Evolutionary conservation across 805 yeast species (phyloP), one percentile per base, ranked within the genome.

Genomic region (Torulaspora maleeae): DNA sequence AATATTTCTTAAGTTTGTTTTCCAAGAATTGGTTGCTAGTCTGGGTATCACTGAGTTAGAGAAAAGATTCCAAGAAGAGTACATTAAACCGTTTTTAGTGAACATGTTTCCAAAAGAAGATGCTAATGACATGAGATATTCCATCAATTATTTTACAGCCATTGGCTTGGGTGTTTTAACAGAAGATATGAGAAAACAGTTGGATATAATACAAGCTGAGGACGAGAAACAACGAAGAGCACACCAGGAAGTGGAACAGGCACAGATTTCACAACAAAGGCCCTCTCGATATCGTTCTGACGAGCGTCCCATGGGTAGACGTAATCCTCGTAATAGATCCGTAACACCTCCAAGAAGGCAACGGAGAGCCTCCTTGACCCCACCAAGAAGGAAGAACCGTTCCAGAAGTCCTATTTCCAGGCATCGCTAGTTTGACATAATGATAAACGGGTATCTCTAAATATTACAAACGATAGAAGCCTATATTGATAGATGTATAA

Each of bases 121-220:
- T 44, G 70, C 73, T 5, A 82, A 79, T 8, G 68, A 77, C 52
- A 67, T 83, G 11, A 71, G 91, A 48, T 91, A 90, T 61, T 76
- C 95, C 1, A 88, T 89, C 60, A 91, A 91, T 60, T 91, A 75
- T 61, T 91, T 91, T 64, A 91, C 97, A 0, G 96, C 97, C 1
- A 88, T 91, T 50, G 95, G 95, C 0, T 63, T 91, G 39, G 97
- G 97, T 36, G 74, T 76, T 2, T 61, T 91, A 46, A 90, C 98
- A 0, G 95, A 87, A 30, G 76, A 70, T 1, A 84, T 90, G 95
- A 77, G 98, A 66, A 74, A 70, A 4, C 70, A 67, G 12, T 62
- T 82, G 47, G 59, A 65, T 43, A 53, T 54, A 13, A 53, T 72
- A 27, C 64, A 72, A 4, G 57, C 54, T 16, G 61, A 53, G 38